Evolutionary conservation across 805 yeast genomes (phyloP), one percentile per base, ranked within the genome.

Genomic region (Yamadazyma endophytica): DNA sequence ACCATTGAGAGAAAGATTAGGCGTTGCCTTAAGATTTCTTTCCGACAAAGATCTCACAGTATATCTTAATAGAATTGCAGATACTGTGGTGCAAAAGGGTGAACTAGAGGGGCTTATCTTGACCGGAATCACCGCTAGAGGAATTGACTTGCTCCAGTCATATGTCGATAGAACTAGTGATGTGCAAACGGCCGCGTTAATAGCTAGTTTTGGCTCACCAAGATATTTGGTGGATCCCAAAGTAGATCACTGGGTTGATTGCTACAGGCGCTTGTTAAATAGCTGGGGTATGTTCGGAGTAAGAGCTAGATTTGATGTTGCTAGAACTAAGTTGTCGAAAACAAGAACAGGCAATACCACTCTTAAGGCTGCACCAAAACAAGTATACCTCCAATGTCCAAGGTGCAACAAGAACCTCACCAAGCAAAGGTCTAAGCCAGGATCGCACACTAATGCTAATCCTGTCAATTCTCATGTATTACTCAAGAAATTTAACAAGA

Each of bases 121-220:
- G 27, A 88, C 97, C 0, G 98, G 98, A n/a, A 73, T 90, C 17
- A 88, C 97, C 0, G 88, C 90, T 1, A 64, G 75, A 31, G 94
- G 95, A 0, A 75, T 86, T 19, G 84, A 84, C 49, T 64, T 90
- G 28, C 56, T 90, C 24, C 96, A 89, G 57, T 75, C 86, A 1
- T 90, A 83, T 56, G 92, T 89, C 20, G 90, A 88, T 54, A 70
- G 89, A 46, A 85, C 95, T 0, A 75, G 86, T 32, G 98, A 90
- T 54, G 82, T 88, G 2, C 98, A 90, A 54, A 88, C 95, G 0
- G 96, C 95, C 0, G 80, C 95, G 0, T 58, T 89, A 31, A 77
- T 90, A 3, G 73, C 86, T 0, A 69, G 89, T 4, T 85, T 74
- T 59, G 95, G 88, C 0, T 80, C 80, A 30, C 97, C 97, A 0